Conservation (phyloP, 768 basidiomycete genomes). For the Phylloporus sp. region DNA sequence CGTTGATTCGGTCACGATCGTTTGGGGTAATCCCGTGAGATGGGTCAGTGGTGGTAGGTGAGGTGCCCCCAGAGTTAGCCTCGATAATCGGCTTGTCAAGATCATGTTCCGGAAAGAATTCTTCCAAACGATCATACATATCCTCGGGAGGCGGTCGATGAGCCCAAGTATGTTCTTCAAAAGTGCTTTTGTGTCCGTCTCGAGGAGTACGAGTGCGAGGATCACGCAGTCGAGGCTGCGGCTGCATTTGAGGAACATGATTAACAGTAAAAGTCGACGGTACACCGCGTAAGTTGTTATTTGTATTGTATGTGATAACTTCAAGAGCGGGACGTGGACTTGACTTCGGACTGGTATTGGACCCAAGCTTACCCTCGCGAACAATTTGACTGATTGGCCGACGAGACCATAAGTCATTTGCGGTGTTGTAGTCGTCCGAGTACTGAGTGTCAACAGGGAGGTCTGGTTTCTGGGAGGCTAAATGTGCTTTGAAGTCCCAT, state of each 20-base stretch:
- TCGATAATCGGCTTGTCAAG: slow-evolving; percentile 96
- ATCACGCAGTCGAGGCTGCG: slow-evolving; percentile 15
- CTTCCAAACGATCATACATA: slow-evolving; percentile 87
- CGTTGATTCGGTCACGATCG: slow-evolving; percentile 38
- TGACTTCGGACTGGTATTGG: slow-evolving; percentile 14
- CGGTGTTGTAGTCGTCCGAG: slow-evolving; percentile 29
- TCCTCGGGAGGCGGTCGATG: slow-evolving; percentile 89
- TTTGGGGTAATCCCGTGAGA: slow-evolving; percentile 37
- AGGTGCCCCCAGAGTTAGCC: slow-evolving; percentile 72
- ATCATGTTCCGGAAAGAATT: slow-evolving; percentile 95
- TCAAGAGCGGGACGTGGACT: slow-evolving; percentile 30
- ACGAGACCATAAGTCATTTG: slow-evolving; percentile 30
- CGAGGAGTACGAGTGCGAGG: slow-evolving; percentile 26
- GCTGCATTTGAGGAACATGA: slow-evolving; percentile 12
- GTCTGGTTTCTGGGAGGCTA: slow-evolving; percentile 18
- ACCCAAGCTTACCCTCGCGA: slow-evolving; percentile 15
- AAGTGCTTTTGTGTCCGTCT: slow-evolving; percentile 41
- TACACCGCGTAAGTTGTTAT: slow-evolving; percentile 11
- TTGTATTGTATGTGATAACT: slow-evolving; percentile 25
- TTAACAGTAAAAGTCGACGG: slow-evolving; percentile 18
- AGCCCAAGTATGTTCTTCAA: slow-evolving; percentile 79
- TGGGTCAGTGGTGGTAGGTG: slow-evolving; percentile 61
- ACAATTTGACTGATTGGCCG: slow-evolving; percentile 29
- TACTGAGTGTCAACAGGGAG: slow-evolving; percentile 17
- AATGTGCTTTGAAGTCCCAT: slow-evolving; percentile 25